phyloP scores from a whole-genome alignment of 805 yeast genomes.

The Phaffomyces thermotolerans region DNA sequence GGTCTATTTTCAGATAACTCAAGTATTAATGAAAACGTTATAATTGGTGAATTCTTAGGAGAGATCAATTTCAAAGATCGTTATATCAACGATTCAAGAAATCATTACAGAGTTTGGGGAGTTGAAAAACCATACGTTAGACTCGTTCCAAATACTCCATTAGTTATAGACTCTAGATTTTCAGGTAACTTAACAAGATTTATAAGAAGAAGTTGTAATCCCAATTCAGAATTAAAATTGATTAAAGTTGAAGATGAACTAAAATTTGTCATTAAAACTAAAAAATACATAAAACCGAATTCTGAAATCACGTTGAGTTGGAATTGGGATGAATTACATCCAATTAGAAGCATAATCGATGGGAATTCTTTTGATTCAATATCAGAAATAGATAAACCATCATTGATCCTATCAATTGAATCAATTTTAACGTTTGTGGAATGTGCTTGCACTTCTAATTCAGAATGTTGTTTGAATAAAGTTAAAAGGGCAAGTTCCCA shows the following conservation, averaged over 20 bases:
- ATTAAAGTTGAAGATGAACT: constrained; percentile 32
- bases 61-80: constrained; percentile 59
- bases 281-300: constrained; percentile 49
- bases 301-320: constrained; percentile 74
- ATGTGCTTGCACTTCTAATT: constrained; percentile 47
- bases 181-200: constrained; percentile 73
- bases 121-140: constrained; percentile 54
- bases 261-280: constrained; percentile 51
- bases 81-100: constrained; percentile 57
- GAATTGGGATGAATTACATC: constrained; percentile 85
- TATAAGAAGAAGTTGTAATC: constrained; percentile 65
- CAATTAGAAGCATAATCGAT: constrained; percentile 49
- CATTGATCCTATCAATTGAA: constrained; percentile 54
- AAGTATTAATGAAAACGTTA: constrained; percentile 37
- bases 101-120: constrained; percentile 74
- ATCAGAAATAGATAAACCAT: constrained; percentile 43
- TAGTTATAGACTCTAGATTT: constrained; percentile 75
- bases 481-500: constrained; percentile 56
- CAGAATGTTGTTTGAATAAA: constrained; percentile 50
- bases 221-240: constrained; percentile 63
- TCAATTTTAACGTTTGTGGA: constrained; percentile 54
- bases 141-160: constrained; percentile 49
- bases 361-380: constrained; percentile 45
- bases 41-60: constrained; percentile 62
- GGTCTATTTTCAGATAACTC: constrained; percentile 44